These are phyloP conservation scores for Diaporthe eres DNA, from an alignment of 2,329 filamentous ascomycete genomes.

Conservation along the genomic window DNA sequence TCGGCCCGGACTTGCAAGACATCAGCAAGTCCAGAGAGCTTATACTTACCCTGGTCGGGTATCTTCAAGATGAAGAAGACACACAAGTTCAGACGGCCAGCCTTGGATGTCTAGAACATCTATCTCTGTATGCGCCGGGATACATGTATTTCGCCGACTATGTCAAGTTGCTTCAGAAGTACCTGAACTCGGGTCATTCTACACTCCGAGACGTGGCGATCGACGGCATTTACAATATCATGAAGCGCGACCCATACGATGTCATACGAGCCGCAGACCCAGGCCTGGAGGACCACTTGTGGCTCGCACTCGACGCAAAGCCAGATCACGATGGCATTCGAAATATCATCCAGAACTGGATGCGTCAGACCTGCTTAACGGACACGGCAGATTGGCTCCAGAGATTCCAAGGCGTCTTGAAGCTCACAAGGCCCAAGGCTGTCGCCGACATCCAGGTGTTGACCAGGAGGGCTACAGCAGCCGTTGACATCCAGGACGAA, in stretches of 20 bases:
- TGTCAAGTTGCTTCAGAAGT: constrained; percentile 83
- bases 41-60: constrained; percentile 86
- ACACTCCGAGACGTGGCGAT: constrained; percentile 85
- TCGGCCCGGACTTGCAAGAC: constrained; percentile 95
- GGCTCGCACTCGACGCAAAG: constrained; percentile 86
- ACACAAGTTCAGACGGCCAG: constrained; percentile 80
- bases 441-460: constrained; percentile 65
- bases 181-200: constrained; percentile 78
- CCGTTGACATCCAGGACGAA: constrained; percentile 91
- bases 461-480: constrained; percentile 63
- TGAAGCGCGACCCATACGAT: constrained; percentile 90
- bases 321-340: constrained; percentile 85
- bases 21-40: constrained; percentile 92
- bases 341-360: constrained; percentile 92
- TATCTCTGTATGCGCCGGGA: constrained; percentile 91
- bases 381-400: constrained; percentile 90
- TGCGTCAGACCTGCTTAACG: constrained; percentile 86
- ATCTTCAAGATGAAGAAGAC: constrained; percentile 84
- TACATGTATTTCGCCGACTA: constrained; percentile 89
- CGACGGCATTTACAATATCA: constrained; percentile 91
- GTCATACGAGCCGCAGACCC: constrained; percentile 82
- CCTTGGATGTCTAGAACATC: constrained; percentile 87
- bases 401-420: constrained; percentile 88
- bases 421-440: constrained; percentile 82
- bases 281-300: constrained; percentile 90